Base-by-base conservation (phyloP, 331 rosid species). In the Spiraea crenata region DNA sequence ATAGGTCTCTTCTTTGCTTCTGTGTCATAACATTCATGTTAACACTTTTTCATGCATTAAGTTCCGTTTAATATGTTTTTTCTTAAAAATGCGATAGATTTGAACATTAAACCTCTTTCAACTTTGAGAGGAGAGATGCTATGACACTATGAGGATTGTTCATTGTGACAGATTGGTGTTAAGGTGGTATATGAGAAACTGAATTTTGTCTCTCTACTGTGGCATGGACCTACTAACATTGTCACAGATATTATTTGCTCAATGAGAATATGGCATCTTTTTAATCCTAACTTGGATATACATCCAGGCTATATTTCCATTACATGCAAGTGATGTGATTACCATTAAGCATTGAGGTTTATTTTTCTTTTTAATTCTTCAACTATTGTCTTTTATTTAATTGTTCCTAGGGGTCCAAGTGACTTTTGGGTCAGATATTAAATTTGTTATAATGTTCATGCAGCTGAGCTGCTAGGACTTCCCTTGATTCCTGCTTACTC, bases 391-490 rank as follows among this genome's bases (percentile, higher is more conserved):
- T 35, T 10, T 9, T 14, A 50, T 50, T 54, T 52, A 39, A 6
- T 54, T 25, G n/a, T 1, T 39, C 51, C 34, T 40, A 9, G 35
- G 40, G 9, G 6, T 17, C 35, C 40, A 6, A 45, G 40, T 25
- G 70, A 17, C 31, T 65, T 34, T 48, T 25, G 31, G 9, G 49
- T 47, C 6, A 7, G 6, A 56, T 11, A 20, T 34, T 49, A 15
- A 9, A 3, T 61, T 16, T 66, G 52, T 31, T 44, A 19, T 7
- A 14, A 25, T 65, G 47, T 46, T 65, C 4, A 50, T 83, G 84
- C 92, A 90, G 98, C 97, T 69, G 82, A 85, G 38, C 55, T 85
- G 67, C 88, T 93, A 44, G 97, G 97, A 65, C 97, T 93, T 76
- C 98, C 96, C 17, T 79, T 93, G 15, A 87, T 87, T 80, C 97